These are phyloP conservation scores for Triglochin maritima DNA, from an alignment of 106 monocot genomes.

Conservation along the genomic window DNA sequence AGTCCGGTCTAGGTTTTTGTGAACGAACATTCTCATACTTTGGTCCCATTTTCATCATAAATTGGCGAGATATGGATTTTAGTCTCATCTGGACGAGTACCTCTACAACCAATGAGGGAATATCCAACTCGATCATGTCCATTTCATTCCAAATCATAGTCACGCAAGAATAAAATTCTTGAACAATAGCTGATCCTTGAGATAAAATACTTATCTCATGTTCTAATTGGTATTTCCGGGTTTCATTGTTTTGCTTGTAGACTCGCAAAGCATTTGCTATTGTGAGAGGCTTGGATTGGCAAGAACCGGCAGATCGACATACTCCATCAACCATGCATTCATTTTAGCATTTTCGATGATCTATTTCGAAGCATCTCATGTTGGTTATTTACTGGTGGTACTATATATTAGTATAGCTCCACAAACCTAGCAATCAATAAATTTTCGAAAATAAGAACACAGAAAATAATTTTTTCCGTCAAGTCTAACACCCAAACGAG, in stretches of 20 bases:
- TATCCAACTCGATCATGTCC: background rate
- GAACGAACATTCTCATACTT: constrained; percentile 1
- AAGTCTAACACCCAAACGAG: too few relatives aligned
- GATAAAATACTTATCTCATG: background rate
- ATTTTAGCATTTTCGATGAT: background rate
- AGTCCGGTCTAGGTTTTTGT: too few relatives aligned
- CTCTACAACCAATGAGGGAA: background rate
- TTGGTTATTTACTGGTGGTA: background rate
- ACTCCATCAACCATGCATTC: background rate
- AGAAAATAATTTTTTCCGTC: constrained; percentile 1
- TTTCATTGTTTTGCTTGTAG: background rate
- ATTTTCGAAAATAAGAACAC: background rate
- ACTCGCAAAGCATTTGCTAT: background rate
- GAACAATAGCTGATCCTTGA: background rate
- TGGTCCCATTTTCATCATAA: constrained; percentile 6
- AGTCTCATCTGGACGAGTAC: background rate
- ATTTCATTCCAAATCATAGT: constrained; percentile 2
- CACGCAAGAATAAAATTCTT: background rate
- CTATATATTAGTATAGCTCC: background rate
- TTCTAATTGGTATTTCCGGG: background rate
- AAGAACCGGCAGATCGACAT: background rate
- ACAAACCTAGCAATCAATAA: background rate
- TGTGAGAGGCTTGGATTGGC: background rate
- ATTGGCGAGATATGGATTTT: background rate
- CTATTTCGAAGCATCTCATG: background rate